Conservation (phyloP, 371 early-diverging fungal genomes). For the Rhizopus sp. region DNA sequence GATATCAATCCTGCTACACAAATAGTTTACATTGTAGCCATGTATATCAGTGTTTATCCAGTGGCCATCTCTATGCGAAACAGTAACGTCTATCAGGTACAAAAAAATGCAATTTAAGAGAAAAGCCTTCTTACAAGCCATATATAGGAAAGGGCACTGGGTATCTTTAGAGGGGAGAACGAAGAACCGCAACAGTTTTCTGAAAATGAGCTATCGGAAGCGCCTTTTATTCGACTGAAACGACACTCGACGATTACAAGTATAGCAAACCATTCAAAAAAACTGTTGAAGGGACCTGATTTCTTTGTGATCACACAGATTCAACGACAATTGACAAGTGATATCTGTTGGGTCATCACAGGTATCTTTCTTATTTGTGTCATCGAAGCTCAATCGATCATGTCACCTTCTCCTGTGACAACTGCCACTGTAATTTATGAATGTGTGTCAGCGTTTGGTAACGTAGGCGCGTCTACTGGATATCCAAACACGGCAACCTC, state of each 20-base stretch:
- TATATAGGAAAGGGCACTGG: conserved; percentile 48
- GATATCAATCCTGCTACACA: conserved; percentile 50
- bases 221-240: conserved; percentile 36
- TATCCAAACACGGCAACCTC: conserved; percentile 40
- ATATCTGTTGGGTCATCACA: conserved; percentile 46
- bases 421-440: conserved; percentile 42
- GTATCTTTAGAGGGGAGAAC: conserved; percentile 44
- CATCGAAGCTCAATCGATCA: conserved; percentile 33
- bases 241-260: conserved; percentile 46
- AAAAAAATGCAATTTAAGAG: not conserved
- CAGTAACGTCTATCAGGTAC: conserved; percentile 55
- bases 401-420: conserved; percentile 43
- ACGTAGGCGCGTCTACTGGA: conserved; percentile 42
- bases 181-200: conserved; percentile 30
- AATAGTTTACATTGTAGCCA: conserved; percentile 49
- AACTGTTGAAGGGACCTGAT: conserved; percentile 35
- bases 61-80: conserved; percentile 55
- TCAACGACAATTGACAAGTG: conserved; percentile 45
- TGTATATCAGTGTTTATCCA: conserved; percentile 58
- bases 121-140: not conserved
- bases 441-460: conserved; percentile 47
- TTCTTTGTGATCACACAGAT: conserved; percentile 50
- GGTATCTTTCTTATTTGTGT: conserved; percentile 40
- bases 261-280: conserved; percentile 37
- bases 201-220: conserved; percentile 28